phyloP scores from a whole-genome alignment of 2,329 filamentous ascomycete species.

The Venturia pyrina region DNA sequence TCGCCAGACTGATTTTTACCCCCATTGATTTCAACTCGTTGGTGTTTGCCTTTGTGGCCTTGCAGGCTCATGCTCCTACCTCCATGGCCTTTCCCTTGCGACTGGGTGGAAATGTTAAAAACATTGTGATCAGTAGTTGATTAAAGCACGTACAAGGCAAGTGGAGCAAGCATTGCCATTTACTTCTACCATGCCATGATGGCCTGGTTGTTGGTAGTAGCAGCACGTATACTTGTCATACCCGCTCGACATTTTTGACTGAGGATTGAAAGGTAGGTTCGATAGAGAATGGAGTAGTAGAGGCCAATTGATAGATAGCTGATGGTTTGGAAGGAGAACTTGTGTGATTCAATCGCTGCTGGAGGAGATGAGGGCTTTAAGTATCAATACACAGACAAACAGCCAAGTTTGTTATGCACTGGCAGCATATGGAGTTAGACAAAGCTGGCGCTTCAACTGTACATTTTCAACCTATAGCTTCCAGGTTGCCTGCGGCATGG shows the following conservation, averaged over 20 bases:
- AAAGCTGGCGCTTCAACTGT: not conserved
- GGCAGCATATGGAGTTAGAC: not conserved
- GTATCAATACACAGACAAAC: not conserved
- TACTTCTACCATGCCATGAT: not conserved
- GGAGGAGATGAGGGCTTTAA: not conserved
- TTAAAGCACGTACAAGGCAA: not conserved
- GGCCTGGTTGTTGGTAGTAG: not conserved
- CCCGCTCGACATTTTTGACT: not conserved
- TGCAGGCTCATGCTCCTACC: not conserved
- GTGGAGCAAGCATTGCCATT: not conserved
- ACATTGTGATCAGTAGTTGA: not conserved
- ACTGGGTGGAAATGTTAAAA: not conserved
- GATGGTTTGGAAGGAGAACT: not conserved
- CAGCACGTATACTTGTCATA: constrained; percentile 4
- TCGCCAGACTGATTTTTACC: not conserved
- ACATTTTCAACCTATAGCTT: not conserved
- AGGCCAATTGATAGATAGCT: not conserved
- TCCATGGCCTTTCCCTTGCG: not conserved
- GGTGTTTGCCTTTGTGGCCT: not conserved
- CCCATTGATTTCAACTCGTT: not conserved
- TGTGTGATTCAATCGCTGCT: not conserved
- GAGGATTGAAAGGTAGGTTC: not conserved
- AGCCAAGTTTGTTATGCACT: not conserved
- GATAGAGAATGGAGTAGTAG: not conserved
- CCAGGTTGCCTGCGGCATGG: not conserved